Conservation (phyloP, 768 basidiomycete genomes). For the Macrolepiota fuliginosa region DNA sequence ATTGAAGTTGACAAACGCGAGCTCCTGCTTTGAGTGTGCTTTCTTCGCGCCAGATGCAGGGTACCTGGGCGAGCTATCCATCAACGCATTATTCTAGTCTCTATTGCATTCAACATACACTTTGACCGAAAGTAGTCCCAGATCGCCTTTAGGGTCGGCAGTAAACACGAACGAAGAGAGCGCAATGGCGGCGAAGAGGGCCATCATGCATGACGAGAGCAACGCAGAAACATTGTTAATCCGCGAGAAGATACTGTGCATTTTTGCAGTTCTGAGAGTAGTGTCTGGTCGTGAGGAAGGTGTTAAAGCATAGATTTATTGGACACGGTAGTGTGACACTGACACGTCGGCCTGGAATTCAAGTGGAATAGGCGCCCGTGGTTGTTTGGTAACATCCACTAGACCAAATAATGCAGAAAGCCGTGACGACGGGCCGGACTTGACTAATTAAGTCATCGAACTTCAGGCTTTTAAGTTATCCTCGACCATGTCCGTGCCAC, state of each 20-base stretch:
- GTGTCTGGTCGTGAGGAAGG: conserved; percentile 2
- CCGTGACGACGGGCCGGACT: neutral
- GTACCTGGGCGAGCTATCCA: conserved; percentile 30
- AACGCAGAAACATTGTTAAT: conserved; percentile 73
- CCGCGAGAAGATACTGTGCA: conserved; percentile 72
- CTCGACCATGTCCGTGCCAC: conserved; percentile 19
- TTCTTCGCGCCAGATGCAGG: conserved; percentile 40
- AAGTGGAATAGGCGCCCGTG: neutral
- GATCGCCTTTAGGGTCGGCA: conserved; percentile 51
- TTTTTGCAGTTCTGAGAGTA: conserved; percentile 24
- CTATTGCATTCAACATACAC: conserved; percentile 53
- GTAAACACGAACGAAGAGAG: conserved; percentile 69
- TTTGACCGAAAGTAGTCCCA: conserved; percentile 66
- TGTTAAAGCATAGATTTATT: conserved; percentile 1
- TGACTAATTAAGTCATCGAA: too few relatives aligned
- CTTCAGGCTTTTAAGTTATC: neutral
- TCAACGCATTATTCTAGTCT: neutral
- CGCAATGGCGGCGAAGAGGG: conserved; percentile 65
- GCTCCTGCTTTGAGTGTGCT: conserved; percentile 67
- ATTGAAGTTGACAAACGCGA: conserved; percentile 80
- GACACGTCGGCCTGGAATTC: conserved; percentile 6
- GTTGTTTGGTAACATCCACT: conserved; percentile 16
- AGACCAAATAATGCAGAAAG: neutral
- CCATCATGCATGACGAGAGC: conserved; percentile 74
- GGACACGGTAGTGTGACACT: conserved; percentile 9